Base-by-base conservation (phyloP, 768 basidiomycete genomes). In the Lanmaoa rubissima region DNA sequence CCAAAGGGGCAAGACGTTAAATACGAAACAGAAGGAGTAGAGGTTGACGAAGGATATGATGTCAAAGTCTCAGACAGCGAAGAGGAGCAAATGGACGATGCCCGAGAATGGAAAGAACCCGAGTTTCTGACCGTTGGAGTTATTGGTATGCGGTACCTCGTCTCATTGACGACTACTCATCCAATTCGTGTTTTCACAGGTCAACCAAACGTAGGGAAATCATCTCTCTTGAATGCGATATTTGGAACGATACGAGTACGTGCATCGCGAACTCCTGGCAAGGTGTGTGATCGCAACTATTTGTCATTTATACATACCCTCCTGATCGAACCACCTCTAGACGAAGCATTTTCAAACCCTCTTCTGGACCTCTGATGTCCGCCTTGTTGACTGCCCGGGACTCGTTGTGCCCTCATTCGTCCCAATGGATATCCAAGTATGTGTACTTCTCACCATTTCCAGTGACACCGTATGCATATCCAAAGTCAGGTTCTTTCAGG, bases 271-370 rank as follows among this genome's bases (percentile, higher is more conserved):
- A 94, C 90, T 0, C 92, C 93, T 1, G 93, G 93, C 49, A 95
- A 94, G 79, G 90, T 88, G 42, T 48, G 63, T 48, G 19, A 51
- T 32, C 2, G 41, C 41, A 32, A 31, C 26, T 19, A 19, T 34
- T 26, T 42, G 28, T 45, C 12, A 43, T 53, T 26, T 8, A 19
- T 21, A 35, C 19, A 31, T 43, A 39, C 28, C 42, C 14, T 13
- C 36, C 42, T 47, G 24, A 43, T 50, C 52, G 7, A 51, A 42
- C 14, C 9, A 48, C 47, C 12, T 31, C 4, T 60, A 90, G 92
- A 97, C 94, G 4, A 97, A 96, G 73, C 94, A 97, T 69, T 93
- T 94, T 67, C 93, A 98, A 70, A 98, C 95, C 0, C 80, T 96
- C 42, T 96, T 88, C 71, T 92, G 88, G 87, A 93, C 91, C 26